Conservation (phyloP, 306 rosid species). For the Parietaria judaica region DNA sequence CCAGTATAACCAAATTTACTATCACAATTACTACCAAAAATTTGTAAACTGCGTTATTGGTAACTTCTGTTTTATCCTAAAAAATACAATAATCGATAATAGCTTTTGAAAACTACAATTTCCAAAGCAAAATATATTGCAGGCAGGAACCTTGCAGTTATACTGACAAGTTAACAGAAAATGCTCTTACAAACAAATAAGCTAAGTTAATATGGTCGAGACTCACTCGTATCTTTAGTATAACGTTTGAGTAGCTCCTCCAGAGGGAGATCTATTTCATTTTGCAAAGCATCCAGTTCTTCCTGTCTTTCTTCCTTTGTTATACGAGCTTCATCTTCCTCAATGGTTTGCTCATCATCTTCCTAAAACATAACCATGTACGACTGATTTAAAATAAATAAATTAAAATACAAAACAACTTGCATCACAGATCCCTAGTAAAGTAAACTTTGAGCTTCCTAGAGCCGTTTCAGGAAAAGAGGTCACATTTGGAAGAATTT, state of each 20-base stretch:
- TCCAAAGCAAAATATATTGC: no score
- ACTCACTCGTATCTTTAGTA: slow-evolving; percentile 40
- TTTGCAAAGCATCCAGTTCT: slow-evolving; percentile 74
- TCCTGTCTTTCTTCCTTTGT: slow-evolving; percentile 74
- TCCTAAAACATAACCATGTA: slow-evolving; percentile 47
- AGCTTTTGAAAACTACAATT: no score
- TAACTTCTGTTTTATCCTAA: no score
- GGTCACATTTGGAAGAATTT: no score
- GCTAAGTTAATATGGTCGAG: slow-evolving; percentile 2
- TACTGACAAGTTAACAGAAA: background rate
- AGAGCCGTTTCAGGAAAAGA: no score
- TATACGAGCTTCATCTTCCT: slow-evolving; percentile 84
- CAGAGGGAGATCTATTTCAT: slow-evolving; percentile 88
- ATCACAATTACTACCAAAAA: no score
- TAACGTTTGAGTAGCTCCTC: slow-evolving; percentile 83
- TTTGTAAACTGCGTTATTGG: no score
- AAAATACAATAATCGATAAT: no score
- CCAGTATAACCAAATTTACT: no score
- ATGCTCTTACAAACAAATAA: background rate
- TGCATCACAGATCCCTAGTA: background rate
- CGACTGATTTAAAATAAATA: background rate
- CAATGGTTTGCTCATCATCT: slow-evolving; percentile 84
- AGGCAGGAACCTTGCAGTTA: no score
- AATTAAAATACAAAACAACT: background rate
- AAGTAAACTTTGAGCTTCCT: background rate